Base-by-base conservation (phyloP, 2,329 filamentous ascomycete genomes). In the Sporothrix dimorphospora region DNA sequence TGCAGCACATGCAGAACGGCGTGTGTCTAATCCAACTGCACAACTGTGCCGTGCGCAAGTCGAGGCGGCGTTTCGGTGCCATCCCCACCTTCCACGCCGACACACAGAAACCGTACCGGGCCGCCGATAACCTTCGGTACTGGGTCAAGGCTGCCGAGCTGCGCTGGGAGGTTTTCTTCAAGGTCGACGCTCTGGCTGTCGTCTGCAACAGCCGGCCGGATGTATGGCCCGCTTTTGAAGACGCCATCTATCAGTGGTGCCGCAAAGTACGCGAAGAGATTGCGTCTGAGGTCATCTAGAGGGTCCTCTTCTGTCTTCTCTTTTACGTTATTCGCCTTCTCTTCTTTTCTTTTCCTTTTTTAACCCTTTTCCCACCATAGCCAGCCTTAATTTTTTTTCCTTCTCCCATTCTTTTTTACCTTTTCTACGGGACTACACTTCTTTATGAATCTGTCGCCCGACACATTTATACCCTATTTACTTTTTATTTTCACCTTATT, bases 71-170 rank as follows among this genome's bases (percentile, higher is more conserved):
- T 8, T 98, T 98, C 79, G 94, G 94, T 69, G 89, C 93, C 74
- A 98, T 99, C 79, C 94, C 93, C 72, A 88, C 88, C 11, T 98
- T 92, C 81, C 96, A 98, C 80, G 91, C 90, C n/a, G 94, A 99
- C 80, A 95, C 96, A 11, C 91, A 90, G 73, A 98, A 98, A 82
- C 96, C 96, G 0, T 99, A 99, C 80, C 91, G 96, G 66, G 91
- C 91, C 74, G 94, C 94, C 3, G 96, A 99, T 77, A 99, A 99
- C 80, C 86, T 99, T 74, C 89, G 94, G 53, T 99, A 92, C 84
- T 99, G 96, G 95, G 88, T 92, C 81, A 99, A 99, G 83, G 96
- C 95, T 1, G 94, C 94, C 8, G 94, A 99, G 82, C 85, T 98
- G 72, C 90, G 96, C 71, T 99, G 95, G 91, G 96, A 98, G 81